phyloP scores from a whole-genome alignment of 2,329 filamentous ascomycete genomes.

The Atkinsonella texensis region DNA sequence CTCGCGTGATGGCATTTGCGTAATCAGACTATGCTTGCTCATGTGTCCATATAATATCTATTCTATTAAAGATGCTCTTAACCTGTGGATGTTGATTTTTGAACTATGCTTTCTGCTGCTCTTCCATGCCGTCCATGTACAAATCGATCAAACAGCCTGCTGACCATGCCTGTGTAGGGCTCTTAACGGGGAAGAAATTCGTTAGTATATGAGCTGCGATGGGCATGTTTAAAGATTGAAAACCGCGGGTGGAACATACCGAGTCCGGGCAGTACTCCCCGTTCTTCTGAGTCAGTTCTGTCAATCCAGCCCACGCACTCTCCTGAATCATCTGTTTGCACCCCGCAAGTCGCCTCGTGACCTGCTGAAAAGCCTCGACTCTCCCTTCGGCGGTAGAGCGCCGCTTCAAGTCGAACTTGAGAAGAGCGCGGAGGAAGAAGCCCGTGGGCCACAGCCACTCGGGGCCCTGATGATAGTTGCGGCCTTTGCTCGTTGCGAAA shows the following conservation, averaged over 20 bases:
- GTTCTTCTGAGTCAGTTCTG: conserved; percentile 85
- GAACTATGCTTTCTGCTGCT: conserved; percentile 20
- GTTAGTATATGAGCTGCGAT: too few relatives aligned
- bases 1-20: neutral
- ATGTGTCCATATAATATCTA: neutral
- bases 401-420: conserved; percentile 78
- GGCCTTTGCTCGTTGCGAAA: conserved; percentile 83
- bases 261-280: conserved; percentile 80
- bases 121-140: conserved; percentile 75
- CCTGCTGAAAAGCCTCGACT: conserved; percentile 87
- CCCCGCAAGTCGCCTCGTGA: conserved; percentile 67
- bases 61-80: neutral
- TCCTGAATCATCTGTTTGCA: conserved; percentile 77
- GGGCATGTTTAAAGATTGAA: neutral
- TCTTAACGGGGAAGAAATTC: conserved; percentile 33
- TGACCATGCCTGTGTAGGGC: conserved; percentile 93
- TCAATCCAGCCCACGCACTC: conserved; percentile 79
- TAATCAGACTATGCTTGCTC: neutral
- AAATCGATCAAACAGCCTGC: conserved; percentile 88
- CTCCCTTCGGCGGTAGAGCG: conserved; percentile 48
- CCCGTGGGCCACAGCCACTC: conserved; percentile 98
- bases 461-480: conserved; percentile 96
- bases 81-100: neutral
- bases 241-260: conserved; percentile 33
- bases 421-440: conserved; percentile 82